Conservation (phyloP, 164 flowering plant species). For the Vitis rotundifolia region DNA sequence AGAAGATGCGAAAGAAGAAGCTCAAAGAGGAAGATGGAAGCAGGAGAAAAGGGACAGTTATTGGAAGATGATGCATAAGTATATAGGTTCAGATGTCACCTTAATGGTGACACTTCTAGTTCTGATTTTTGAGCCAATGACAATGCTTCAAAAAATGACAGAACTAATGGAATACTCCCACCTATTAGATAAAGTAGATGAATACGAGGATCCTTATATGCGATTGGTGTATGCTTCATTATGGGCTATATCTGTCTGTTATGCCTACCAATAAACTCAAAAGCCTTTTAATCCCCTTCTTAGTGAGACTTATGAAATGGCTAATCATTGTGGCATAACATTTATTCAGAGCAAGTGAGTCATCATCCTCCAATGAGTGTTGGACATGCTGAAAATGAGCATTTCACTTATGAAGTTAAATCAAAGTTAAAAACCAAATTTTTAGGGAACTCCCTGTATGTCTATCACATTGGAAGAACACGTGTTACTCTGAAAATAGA, state of each 20-base stretch:
- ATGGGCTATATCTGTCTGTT: conserved; percentile 82
- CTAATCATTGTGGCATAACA: conserved; percentile 67
- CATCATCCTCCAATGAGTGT: conserved; percentile 95
- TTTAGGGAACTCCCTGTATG: conserved; percentile 77
- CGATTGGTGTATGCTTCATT: conserved; percentile 62
- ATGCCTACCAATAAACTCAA: conserved; percentile 68
- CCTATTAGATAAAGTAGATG: conserved; percentile 81
- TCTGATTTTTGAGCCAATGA: conserved; percentile 85
- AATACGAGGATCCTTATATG: conserved; percentile 92
- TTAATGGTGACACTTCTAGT: conserved; percentile 93
- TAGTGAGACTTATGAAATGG: conserved; percentile 91
- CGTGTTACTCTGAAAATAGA: conserved; percentile 67
- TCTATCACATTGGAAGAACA: conserved; percentile 83
- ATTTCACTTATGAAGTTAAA: conserved; percentile 74
- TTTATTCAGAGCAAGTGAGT: conserved; percentile 90
- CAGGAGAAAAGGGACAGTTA: conserved; percentile 81
- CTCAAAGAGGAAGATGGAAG: conserved; percentile 82
- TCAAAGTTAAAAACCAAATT: conserved; percentile 79
- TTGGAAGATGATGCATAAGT: conserved; percentile 91
- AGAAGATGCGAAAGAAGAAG: conserved; percentile 84
- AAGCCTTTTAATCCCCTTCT: conserved; percentile 95
- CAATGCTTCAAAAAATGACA: conserved; percentile 88
- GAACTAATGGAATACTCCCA: conserved; percentile 90
- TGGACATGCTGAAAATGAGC: conserved; percentile 89
- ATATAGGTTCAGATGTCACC: conserved; percentile 81